Evolutionary conservation across 805 yeast genomes (phyloP).

Genomic region (Yamadazyma akitaensis): DNA sequence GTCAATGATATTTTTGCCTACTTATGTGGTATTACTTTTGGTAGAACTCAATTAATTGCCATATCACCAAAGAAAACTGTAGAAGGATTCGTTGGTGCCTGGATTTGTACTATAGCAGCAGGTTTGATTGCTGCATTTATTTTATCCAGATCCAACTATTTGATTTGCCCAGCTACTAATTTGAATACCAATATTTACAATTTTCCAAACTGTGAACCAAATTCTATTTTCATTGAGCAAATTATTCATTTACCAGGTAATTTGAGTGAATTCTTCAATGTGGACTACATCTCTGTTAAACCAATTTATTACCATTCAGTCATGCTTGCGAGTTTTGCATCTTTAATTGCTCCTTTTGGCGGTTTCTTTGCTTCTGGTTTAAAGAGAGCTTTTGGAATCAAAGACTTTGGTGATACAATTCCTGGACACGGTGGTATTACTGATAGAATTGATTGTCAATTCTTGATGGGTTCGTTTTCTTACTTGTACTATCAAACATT

Average conservation of each 20-base stretch:
- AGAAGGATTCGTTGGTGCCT: constrained; percentile 96
- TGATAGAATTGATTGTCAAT: constrained; percentile 97
- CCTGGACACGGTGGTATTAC: constrained; percentile 99
- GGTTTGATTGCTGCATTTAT: constrained; percentile 65
- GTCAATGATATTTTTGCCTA: constrained; percentile 96
- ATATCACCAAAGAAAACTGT: constrained; percentile 97
- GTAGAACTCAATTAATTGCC: constrained; percentile 85
- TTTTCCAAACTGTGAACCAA: constrained; percentile 70
- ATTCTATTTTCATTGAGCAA: constrained; percentile 86
- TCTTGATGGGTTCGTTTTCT: constrained; percentile 93
- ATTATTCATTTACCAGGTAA: constrained; percentile 71
- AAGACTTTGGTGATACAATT: constrained; percentile 96
- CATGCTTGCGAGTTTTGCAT: constrained; percentile 88
- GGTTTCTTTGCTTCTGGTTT: constrained; percentile 98
- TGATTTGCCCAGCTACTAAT: constrained; percentile 84
- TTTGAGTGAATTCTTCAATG: constrained; percentile 43
- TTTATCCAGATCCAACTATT: constrained; percentile 62
- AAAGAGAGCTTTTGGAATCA: constrained; percentile 92
- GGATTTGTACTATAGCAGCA: constrained; percentile 85
- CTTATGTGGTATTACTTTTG: constrained; percentile 94
- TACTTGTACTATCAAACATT: constrained; percentile 92
- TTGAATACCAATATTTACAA: constrained; percentile 60
- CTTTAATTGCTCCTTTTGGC: constrained; percentile 96
- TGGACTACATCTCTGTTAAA: constrained; percentile 56
- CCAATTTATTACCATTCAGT: constrained; percentile 91